phyloP scores from a whole-genome alignment of 2,329 filamentous ascomycete species.

The Alternaria infectoria region DNA sequence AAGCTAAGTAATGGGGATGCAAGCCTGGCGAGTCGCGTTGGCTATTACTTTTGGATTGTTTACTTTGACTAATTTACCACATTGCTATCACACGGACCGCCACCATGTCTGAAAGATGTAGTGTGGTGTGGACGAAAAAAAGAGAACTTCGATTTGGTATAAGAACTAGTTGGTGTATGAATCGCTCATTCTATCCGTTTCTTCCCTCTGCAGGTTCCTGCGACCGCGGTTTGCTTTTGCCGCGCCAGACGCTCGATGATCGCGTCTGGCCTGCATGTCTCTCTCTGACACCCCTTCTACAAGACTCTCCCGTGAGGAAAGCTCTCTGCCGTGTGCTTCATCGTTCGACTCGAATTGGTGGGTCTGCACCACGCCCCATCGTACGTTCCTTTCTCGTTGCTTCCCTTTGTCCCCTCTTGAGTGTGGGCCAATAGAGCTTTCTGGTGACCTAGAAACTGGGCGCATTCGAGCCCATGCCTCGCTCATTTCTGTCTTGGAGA shows the following conservation, averaged over 20 bases:
- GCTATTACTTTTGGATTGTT: not conserved
- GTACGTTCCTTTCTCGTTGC: constrained; percentile 2
- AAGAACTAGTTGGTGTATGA: not conserved
- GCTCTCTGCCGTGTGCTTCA: not conserved
- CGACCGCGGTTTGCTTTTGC: not conserved
- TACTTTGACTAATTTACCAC: not conserved
- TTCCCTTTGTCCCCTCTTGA: not conserved
- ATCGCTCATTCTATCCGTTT: not conserved
- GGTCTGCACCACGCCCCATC: constrained; percentile 6
- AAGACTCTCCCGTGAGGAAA: not conserved
- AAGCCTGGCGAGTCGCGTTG: not conserved
- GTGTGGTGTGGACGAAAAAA: not conserved
- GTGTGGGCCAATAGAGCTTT: not conserved
- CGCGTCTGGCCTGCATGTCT: not conserved
- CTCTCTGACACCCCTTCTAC: not conserved
- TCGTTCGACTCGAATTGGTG: not conserved
- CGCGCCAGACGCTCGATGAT: not conserved
- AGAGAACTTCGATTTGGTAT: not conserved
- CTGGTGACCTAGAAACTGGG: constrained; percentile 1
- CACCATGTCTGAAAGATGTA: not conserved
- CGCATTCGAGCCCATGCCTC: constrained; percentile 23
- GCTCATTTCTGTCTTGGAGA: constrained; percentile 14
- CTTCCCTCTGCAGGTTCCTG: not conserved
- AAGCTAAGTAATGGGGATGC: not conserved
- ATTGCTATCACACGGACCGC: not conserved